A percentile compares a stretch with the other conserved stretches of the same genome.
Conservation (phyloP, 305 asterid species). For the Striga hermonthica region DNA sequence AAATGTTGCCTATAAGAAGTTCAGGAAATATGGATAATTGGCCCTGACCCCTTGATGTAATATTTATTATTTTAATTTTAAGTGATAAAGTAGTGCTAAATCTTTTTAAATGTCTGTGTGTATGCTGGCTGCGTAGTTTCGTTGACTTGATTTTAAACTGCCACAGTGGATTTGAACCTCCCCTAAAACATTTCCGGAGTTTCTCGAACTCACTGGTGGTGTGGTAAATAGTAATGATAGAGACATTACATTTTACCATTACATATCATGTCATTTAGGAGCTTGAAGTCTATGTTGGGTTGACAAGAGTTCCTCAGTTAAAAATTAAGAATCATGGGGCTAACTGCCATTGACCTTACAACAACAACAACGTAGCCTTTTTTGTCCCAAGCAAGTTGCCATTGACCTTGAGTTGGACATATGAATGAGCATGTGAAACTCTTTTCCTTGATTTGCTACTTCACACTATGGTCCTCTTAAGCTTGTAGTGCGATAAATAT, state of each 20-base stretch:
- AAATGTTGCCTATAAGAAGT: background rate
- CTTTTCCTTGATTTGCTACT: background rate
- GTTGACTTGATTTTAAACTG: conserved; percentile 6
- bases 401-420: conserved; percentile 18
- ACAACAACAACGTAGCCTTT: too few relatives aligned
- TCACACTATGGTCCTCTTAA: background rate
- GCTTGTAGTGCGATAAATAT: background rate
- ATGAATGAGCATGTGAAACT: background rate
- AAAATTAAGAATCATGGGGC: background rate
- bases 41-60: too few relatives aligned
- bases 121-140: conserved; percentile 5
- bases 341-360: conserved; percentile 19
- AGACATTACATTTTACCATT: background rate
- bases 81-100: background rate
- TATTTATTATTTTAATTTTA: background rate
- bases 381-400: too few relatives aligned
- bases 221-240: conserved; percentile 9
- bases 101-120: conserved; percentile 1
- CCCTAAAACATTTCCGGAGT: conserved; percentile 13
- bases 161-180: conserved; percentile 9
- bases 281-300: background rate
- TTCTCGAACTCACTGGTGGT: conserved; percentile 3
- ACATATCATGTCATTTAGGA: conserved; percentile 5
- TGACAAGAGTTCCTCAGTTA: conserved; percentile 9
- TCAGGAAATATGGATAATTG: background rate